Evolutionary conservation across 768 basidiomycete species (phyloP).

Genomic region (Hericium rajendrae): DNA sequence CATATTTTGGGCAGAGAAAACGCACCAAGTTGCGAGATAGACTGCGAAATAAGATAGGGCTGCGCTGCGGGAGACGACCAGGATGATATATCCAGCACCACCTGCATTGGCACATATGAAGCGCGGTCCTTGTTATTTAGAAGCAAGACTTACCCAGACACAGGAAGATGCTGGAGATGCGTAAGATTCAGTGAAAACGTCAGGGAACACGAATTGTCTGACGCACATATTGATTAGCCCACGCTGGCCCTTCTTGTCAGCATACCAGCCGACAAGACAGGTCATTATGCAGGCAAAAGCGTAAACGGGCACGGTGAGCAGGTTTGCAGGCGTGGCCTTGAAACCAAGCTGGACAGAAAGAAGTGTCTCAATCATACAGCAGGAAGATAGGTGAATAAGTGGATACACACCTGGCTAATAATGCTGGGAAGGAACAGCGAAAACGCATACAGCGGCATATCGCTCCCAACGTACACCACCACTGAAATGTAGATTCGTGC

Average conservation of each 20-base stretch:
- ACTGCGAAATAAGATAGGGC: slow-evolving; percentile 65
- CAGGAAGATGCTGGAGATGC: slow-evolving; percentile 18
- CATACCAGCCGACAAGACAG: slow-evolving; percentile 50
- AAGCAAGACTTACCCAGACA: slow-evolving; percentile 14
- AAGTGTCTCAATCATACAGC: neutral
- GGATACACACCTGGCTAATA: slow-evolving; percentile 45
- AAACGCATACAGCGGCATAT: slow-evolving; percentile 69
- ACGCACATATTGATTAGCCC: slow-evolving; percentile 57
- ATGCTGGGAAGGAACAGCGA: slow-evolving; percentile 72
- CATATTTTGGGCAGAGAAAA: neutral
- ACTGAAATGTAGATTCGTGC: slow-evolving; percentile 26
- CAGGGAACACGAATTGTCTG: neutral
- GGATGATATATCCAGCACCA: slow-evolving; percentile 59
- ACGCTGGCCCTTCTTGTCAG: slow-evolving; percentile 51
- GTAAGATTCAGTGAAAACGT: neutral
- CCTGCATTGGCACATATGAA: slow-evolving; percentile 22
- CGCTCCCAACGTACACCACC: slow-evolving; percentile 43
- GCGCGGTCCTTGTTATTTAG: neutral
- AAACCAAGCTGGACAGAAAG: slow-evolving; percentile 32
- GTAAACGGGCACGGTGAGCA: slow-evolving; percentile 73
- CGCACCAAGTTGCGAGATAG: slow-evolving; percentile 60
- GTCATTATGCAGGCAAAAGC: slow-evolving; percentile 58
- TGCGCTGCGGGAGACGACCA: slow-evolving; percentile 50
- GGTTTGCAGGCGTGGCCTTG: slow-evolving; percentile 62
- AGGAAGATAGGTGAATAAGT: neutral